Conservation (phyloP, 495 filamentous ascomycete species). For the Lophiostoma macrostomum region DNA sequence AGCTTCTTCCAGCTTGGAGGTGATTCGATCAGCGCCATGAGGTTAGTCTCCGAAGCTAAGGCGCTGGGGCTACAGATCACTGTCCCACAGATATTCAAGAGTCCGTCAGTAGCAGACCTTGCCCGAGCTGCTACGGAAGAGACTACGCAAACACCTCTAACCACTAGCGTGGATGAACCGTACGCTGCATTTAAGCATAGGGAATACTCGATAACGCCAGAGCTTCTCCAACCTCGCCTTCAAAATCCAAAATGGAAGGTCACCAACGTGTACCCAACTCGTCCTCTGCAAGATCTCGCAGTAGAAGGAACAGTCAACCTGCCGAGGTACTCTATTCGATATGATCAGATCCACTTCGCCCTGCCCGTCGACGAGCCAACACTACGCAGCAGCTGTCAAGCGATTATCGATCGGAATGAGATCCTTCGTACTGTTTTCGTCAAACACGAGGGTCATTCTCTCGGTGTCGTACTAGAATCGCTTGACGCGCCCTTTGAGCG, state of each 20-base stretch:
- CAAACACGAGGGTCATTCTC: constrained; percentile 52
- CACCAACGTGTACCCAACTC: constrained; percentile 57
- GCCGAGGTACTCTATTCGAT: constrained; percentile 48
- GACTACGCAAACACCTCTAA: neutral
- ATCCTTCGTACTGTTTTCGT: constrained; percentile 71
- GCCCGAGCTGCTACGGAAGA: constrained; percentile 9
- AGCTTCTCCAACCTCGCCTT: constrained; percentile 6
- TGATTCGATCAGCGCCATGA: constrained; percentile 57
- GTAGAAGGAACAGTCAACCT: constrained; percentile 56
- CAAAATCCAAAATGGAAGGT: constrained; percentile 36
- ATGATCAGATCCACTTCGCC: constrained; percentile 46
- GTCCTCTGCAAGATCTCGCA: constrained; percentile 63
- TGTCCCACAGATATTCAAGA: constrained; percentile 27
- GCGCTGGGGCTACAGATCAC: constrained; percentile 9
- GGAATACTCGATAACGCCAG: constrained; percentile 1
- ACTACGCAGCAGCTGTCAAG: constrained; percentile 43
- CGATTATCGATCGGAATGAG: constrained; percentile 49
- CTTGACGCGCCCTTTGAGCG: constrained; percentile 53
- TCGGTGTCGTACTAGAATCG: constrained; percentile 60
- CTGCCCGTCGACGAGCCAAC: constrained; percentile 33
- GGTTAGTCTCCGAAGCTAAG: constrained; percentile 42
- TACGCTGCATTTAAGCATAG: constrained; percentile 19
- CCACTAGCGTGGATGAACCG: neutral
- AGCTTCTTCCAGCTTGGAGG: constrained; percentile 56
- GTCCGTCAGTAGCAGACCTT: constrained; percentile 14